A percentile compares a stretch with the other conserved stretches of the same genome.
These are phyloP conservation scores for Colletotrichum sp. DNA, from an alignment of 2,329 filamentous ascomycete genomes.

Conservation along the genomic window DNA sequence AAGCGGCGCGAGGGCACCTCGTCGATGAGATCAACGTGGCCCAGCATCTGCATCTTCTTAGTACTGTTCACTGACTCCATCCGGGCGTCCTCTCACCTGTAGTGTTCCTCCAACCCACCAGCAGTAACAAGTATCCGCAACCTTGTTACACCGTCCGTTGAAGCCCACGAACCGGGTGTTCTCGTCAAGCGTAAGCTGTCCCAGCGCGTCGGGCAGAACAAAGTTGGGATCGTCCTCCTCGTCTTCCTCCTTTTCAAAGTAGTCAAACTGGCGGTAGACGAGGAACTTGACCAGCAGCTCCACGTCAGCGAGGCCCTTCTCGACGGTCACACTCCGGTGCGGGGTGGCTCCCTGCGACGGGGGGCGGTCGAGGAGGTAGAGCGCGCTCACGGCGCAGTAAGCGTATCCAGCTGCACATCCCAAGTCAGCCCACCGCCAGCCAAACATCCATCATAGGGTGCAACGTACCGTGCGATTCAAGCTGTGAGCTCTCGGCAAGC, in stretches of 20 bases:
- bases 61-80: slow-evolving; percentile 35
- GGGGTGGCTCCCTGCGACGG: slow-evolving; percentile 39
- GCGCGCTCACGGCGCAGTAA: slow-evolving; percentile 82
- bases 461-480: slow-evolving; percentile 76
- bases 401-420: slow-evolving; percentile 79
- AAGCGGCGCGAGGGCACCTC: slow-evolving; percentile 71
- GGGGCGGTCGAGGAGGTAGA: slow-evolving; percentile 75
- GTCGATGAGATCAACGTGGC: slow-evolving; percentile 62
- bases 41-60: slow-evolving; percentile 57
- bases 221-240: slow-evolving; percentile 35
- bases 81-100: slow-evolving; percentile 35
- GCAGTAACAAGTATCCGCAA: slow-evolving; percentile 92
- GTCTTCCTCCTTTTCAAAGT: slow-evolving; percentile 53
- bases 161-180: slow-evolving; percentile 68
- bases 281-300: slow-evolving; percentile 57
- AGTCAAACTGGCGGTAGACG: slow-evolving; percentile 67
- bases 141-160: slow-evolving; percentile 90
- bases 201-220: slow-evolving; percentile 34
- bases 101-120: slow-evolving; percentile 85
- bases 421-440: background rate
- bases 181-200: slow-evolving; percentile 35
- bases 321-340: slow-evolving; percentile 32
- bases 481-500: slow-evolving; percentile 74
- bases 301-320: slow-evolving; percentile 38
- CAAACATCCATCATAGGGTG: background rate